Percentiles rank a stretch among this genome's conserved stretches.
These are phyloP conservation scores for Fusarium nurragi DNA, from an alignment of 2,329 filamentous ascomycete species.

Conservation along the genomic window DNA sequence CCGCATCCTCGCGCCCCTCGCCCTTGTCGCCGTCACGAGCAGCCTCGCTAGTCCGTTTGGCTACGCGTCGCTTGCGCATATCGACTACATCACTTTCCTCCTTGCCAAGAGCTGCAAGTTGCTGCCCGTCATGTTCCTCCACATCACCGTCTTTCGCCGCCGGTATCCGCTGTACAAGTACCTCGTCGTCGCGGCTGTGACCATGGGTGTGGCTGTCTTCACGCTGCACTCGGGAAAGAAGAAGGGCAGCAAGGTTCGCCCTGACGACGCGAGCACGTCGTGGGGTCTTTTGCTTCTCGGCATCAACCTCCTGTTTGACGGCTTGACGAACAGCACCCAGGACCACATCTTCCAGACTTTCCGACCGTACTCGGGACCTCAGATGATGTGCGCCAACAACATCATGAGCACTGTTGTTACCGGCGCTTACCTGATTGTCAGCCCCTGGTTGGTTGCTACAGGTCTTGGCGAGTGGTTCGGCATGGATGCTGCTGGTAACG, in stretches of 20 bases:
- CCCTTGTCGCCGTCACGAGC: constrained; percentile 86
- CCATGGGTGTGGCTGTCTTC: constrained; percentile 91
- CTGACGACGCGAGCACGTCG: constrained; percentile 67
- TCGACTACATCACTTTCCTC: constrained; percentile 98
- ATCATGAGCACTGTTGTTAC: constrained; percentile 85
- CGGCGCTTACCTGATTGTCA: constrained; percentile 76
- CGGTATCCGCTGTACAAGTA: constrained; percentile 97
- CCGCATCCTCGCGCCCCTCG: constrained; percentile 78
- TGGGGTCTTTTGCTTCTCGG: constrained; percentile 86
- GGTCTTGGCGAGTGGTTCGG: constrained; percentile 71
- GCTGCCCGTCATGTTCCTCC: constrained; percentile 97
- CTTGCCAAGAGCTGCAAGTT: constrained; percentile 98
- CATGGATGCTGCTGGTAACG: constrained; percentile 70
- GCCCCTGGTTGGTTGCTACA: constrained; percentile 80
- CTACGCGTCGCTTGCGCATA: constrained; percentile 89
- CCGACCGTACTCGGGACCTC: constrained; percentile 84
- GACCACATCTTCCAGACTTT: constrained; percentile 90
- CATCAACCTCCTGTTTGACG: constrained; percentile 94
- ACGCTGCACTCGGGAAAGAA: constrained; percentile 80
- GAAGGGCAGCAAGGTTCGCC: constrained; percentile 50
- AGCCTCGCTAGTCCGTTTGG: constrained; percentile 95
- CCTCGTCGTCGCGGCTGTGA: constrained; percentile 89
- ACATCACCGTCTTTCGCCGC: constrained; percentile 89
- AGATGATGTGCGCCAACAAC: constrained; percentile 99
- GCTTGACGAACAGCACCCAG: constrained; percentile 94